Percentiles rank a stretch among this genome's conserved stretches.
phyloP scores from a whole-genome alignment of 2,329 filamentous ascomycete species.

The Alternaria solani region DNA sequence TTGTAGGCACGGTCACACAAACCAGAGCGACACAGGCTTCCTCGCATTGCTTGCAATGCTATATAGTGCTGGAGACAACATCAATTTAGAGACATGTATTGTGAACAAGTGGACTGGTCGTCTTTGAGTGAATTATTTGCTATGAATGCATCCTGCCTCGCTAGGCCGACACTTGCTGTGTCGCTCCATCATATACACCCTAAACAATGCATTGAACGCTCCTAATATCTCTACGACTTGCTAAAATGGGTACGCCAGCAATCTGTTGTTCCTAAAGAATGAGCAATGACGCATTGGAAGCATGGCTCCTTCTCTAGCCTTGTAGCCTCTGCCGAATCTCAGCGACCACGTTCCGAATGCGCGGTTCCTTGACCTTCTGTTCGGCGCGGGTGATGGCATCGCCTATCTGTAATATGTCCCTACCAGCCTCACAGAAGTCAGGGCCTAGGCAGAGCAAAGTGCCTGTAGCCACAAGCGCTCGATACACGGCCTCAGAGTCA shows the following conservation, averaged over 20 bases:
- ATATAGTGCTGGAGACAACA: background rate
- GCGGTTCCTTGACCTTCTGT: constrained; percentile 65
- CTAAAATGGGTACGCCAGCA: background rate
- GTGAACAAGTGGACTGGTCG: background rate
- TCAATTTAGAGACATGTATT: background rate
- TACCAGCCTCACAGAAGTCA: constrained; percentile 65
- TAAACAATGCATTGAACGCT: background rate
- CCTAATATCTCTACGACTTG: background rate
- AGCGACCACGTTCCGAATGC: constrained; percentile 65
- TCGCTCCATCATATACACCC: background rate
- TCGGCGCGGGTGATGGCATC: constrained; percentile 58
- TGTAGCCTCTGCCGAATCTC: constrained; percentile 65
- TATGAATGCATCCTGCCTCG: background rate
- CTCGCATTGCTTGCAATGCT: background rate
- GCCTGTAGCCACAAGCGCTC: constrained; percentile 81
- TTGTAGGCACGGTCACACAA: background rate
- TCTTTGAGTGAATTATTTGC: background rate
- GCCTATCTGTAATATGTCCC: constrained; percentile 64
- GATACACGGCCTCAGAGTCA: constrained; percentile 84
- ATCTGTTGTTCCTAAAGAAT: background rate
- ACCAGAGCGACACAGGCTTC: background rate
- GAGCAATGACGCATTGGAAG: background rate
- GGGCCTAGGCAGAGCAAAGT: constrained; percentile 73
- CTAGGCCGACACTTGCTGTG: background rate
- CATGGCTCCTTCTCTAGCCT: constrained; percentile 19